Conservation (phyloP, 768 basidiomycete genomes). For the Phylloporus sp. region DNA sequence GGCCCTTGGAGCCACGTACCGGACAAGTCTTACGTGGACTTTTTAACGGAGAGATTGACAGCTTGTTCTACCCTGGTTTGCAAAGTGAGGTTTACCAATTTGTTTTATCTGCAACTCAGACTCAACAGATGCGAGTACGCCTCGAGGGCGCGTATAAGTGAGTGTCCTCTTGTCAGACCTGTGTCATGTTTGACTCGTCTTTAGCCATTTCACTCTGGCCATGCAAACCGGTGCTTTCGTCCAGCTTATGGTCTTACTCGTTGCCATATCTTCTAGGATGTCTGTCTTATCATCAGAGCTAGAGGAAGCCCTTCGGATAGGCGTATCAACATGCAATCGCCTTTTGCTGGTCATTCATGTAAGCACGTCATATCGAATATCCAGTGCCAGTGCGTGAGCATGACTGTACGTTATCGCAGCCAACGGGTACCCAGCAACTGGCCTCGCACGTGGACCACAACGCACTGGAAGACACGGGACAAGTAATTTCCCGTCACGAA, state of each 20-base stretch:
- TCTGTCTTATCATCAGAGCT: constrained; percentile 44
- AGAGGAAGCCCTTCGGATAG: constrained; percentile 33
- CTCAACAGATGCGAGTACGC: constrained; percentile 42
- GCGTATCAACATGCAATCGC: constrained; percentile 24
- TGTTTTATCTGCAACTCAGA: background rate
- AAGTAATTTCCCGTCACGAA: constrained; percentile 6
- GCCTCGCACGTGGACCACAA: constrained; percentile 1
- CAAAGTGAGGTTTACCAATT: constrained; percentile 37
- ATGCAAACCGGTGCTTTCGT: constrained; percentile 75
- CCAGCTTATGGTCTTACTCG: constrained; percentile 59
- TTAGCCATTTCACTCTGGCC: constrained; percentile 51
- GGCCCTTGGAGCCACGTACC: constrained; percentile 66
- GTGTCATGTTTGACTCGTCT: background rate
- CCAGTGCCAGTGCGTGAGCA: too few relatives aligned
- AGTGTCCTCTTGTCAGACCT: constrained; percentile 9
- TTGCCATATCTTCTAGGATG: constrained; percentile 60
- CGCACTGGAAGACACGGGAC: constrained; percentile 15
- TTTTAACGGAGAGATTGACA: constrained; percentile 34
- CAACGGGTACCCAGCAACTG: constrained; percentile 5
- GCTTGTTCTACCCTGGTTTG: constrained; percentile 38
- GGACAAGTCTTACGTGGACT: constrained; percentile 31
- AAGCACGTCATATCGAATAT: constrained; percentile 9
- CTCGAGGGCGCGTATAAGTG: constrained; percentile 55
- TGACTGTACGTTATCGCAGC: constrained; percentile 15
- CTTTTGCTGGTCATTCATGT: constrained; percentile 34